Evolutionary conservation across 2,329 filamentous ascomycete species (phyloP).

Genomic region (Verticillium zaregamsianum): DNA sequence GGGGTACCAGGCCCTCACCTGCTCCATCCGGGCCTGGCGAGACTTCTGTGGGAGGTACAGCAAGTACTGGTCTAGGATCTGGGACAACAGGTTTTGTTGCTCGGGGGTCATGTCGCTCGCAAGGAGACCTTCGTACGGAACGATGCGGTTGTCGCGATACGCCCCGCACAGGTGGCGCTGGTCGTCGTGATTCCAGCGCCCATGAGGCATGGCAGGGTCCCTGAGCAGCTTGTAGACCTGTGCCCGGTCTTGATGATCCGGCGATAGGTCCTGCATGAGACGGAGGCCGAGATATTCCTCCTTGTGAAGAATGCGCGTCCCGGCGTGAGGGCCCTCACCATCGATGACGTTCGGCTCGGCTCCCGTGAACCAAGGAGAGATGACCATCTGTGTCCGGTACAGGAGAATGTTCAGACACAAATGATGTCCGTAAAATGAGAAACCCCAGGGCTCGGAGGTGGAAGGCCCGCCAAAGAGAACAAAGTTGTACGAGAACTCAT

Average conservation of each 20-base stretch:
- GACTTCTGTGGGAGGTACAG: constrained; percentile 60
- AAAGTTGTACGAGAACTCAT: constrained; percentile 74
- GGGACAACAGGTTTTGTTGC: constrained; percentile 52
- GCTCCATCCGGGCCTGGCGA: constrained; percentile 47
- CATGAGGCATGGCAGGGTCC: constrained; percentile 61
- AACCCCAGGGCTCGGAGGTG: constrained; percentile 60
- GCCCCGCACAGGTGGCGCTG: constrained; percentile 75
- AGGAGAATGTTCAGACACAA: constrained; percentile 69
- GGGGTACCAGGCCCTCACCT: constrained; percentile 50
- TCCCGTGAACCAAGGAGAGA: constrained; percentile 74
- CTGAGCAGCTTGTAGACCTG: constrained; percentile 56
- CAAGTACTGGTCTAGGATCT: constrained; percentile 60
- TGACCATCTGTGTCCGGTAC: constrained; percentile 58
- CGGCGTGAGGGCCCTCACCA: constrained; percentile 48
- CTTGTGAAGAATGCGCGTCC: constrained; percentile 60
- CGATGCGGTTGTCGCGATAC: constrained; percentile 71
- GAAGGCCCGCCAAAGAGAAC: constrained; percentile 64
- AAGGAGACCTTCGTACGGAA: constrained; percentile 67
- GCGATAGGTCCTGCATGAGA: constrained; percentile 62
- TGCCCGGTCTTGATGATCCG: constrained; percentile 41
- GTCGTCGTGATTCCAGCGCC: constrained; percentile 77
- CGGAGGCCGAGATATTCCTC: constrained; percentile 62
- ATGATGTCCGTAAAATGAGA: constrained; percentile 74
- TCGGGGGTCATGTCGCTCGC: constrained; percentile 42
- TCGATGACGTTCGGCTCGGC: constrained; percentile 77